Conservation (phyloP, 306 rosid species). For the Trichosanthes truncata region DNA sequence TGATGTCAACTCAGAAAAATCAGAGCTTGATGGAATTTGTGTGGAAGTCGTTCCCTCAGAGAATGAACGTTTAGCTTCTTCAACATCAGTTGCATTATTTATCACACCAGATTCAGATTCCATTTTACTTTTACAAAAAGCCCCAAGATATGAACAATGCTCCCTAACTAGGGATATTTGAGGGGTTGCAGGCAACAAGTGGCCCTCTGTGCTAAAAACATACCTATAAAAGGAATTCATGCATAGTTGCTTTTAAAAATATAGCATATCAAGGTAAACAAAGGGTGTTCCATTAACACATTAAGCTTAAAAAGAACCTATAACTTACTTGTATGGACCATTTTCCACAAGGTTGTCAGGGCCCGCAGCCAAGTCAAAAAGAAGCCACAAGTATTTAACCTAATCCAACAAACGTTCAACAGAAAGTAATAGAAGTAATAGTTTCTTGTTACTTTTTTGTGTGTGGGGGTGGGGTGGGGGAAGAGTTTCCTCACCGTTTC, state of each 20-base stretch:
- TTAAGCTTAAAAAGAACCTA: slow-evolving; percentile 9
- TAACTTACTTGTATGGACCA: slow-evolving; percentile 90
- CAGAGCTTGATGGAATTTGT: slow-evolving; percentile 30
- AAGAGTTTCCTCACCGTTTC: slow-evolving; percentile 60
- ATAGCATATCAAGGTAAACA: slow-evolving; percentile 7
- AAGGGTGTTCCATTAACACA: slow-evolving; percentile 11
- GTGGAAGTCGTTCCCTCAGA: slow-evolving; percentile 28
- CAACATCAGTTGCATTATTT: slow-evolving; percentile 34
- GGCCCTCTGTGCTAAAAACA: slow-evolving; percentile 94
- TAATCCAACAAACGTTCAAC: slow-evolving; percentile 15
- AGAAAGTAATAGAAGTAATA: not conserved
- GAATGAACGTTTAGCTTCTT: slow-evolving; percentile 45
- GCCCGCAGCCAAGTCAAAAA: slow-evolving; percentile 89
- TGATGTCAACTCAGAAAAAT: slow-evolving; percentile 34
- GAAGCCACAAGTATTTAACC: slow-evolving; percentile 98
- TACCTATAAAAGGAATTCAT: slow-evolving; percentile 39
- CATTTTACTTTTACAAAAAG: slow-evolving; percentile 49
- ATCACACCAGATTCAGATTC: slow-evolving; percentile 22
- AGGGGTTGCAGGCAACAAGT: slow-evolving; percentile 83
- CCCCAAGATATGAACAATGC: slow-evolving; percentile 72
- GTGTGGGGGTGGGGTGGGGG: not conserved
- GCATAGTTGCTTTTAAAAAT: not conserved
- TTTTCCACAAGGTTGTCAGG: slow-evolving; percentile 92
- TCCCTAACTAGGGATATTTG: slow-evolving; percentile 69
- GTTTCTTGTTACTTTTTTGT: not conserved